Evolutionary conservation across 139 green algal species (phyloP), one percentile per base, ranked within the genome.

Genomic region (Chlorella vulgaris): DNA sequence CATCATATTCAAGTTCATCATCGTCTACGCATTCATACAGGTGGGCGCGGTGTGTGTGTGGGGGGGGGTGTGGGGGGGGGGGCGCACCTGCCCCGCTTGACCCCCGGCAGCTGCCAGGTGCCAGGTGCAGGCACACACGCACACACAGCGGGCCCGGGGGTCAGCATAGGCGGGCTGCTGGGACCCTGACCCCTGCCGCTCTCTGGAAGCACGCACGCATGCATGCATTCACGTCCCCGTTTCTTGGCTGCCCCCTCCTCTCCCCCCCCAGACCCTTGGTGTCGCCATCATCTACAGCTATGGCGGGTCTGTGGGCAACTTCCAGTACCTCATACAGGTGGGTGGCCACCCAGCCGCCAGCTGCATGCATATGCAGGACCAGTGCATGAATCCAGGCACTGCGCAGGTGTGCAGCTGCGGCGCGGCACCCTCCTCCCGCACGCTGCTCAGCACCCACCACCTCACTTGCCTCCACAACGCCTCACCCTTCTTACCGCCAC

Each of bases 1-100:
- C 79, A 82, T 89, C 71, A 91, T 94, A 74, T 94, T 94, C 89
- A 89, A 94, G 89, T 95, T 91, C 78, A 91, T 94, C 74, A 89
- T 95, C 33, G 88, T 81, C 7, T 95, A 95, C 63, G 91, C 90
- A 6, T 83, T 93, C 61, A 83, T 90, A 1, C 86, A 90, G 81
- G 73, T 86, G n/a, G 51, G 69, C 1, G 53, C 13, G 58, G 55
- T 31, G 36, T 2, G 36, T 18, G 15, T 31, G 36, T 31, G 65
- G 18, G 18, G 28, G 55, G 18, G 65, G 36, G 7, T 1, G 26
- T 33, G 35, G 65, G 1, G 36, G 65, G 35, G 8, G n/a, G n/a
- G 60, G 33, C 24, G 24, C 60, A 33, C 8, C 10, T 33, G 60
- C 26, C 35, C 3, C n/a, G 21, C 4, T n/a, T 2, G 4, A n/a